Evolutionary conservation across 1,139 yeast species (phyloP), one percentile per base, ranked within the genome.

Genomic region (Casaregolazyma suthepensis): DNA sequence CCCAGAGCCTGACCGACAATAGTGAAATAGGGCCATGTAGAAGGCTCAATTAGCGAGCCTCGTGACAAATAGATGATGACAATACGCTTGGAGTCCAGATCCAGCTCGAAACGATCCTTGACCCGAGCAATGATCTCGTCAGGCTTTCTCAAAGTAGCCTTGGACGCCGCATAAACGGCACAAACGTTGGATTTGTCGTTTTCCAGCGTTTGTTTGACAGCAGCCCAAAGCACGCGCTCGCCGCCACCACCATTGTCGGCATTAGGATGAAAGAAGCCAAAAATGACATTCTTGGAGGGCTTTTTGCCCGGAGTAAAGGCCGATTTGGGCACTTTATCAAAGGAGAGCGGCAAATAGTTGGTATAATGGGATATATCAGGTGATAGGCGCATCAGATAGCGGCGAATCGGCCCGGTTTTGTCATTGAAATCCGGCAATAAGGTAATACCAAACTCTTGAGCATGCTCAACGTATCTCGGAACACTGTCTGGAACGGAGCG

Each of bases 161-260:
- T 63, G 59, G 84, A 86, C 19, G 89, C 88, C 20, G 96, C 86
- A 67, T 93, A 94, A 7, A 94, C 75, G 3, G 81, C 84, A 9
- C 81, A 88, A n/a, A 87, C 71, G 61, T 83, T 81, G 45, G 70
- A 68, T 5, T 72, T 71, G 57, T 77, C 76, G 42, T 76, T 72
- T 10, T 69, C 63, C 56, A 91, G 73, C 0, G 96, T 87, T 23
- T 85, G 78, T 60, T 81, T 77, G 5, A 93, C 88, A 0, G 97
- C 96, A 54, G 88, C 90, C 99, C 99, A 94, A 47, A 94, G 75
- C 0, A 94, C 99, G 51, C 95, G 79, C 68, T 94, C 99, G 22
- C 99, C 99, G 43, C 99, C 99, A 18, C 99, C 99, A 43, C 96
- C 96, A 48, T 96, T 94, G 67, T 88, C 88, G 59, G 97, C 91